Conservation (phyloP, 345 rosid genomes). For the Syzygium oleosum region DNA sequence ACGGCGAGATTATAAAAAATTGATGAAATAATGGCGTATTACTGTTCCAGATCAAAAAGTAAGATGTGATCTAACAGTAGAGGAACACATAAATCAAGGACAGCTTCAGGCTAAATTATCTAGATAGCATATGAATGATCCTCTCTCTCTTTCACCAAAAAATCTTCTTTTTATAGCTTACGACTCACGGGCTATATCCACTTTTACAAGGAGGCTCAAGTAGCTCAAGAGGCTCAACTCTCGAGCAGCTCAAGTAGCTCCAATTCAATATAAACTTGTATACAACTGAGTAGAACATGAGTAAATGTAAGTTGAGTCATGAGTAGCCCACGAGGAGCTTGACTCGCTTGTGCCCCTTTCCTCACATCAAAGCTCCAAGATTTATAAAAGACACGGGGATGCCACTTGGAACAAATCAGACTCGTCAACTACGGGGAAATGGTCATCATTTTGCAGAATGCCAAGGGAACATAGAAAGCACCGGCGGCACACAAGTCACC, state of each 20-base stretch:
- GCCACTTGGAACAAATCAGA: not conserved
- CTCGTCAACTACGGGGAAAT: not conserved
- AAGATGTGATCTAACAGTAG: not conserved
- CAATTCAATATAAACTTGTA: accelerated
- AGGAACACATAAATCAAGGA: not conserved
- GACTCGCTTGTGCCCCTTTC: not conserved
- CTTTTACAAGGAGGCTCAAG: accelerated
- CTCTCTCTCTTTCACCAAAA: not conserved
- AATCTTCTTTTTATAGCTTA: not conserved
- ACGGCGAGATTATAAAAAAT: not conserved
- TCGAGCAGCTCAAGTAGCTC: not conserved
- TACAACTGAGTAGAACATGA: accelerated
- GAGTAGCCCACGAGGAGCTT: not conserved
- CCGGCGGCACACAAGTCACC: not conserved
- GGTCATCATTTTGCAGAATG: not conserved
- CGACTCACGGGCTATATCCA: not conserved
- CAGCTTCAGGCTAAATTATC: not conserved
- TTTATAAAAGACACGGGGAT: not conserved
- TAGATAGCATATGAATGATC: not conserved
- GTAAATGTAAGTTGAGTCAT: not conserved
- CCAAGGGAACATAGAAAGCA: not conserved
- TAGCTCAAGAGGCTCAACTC: not conserved
- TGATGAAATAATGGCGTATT: accelerated
- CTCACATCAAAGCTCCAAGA: not conserved
- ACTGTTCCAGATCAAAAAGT: not conserved